phyloP scores from a whole-genome alignment of 2,329 filamentous ascomycete genomes.

The Microdochium bolleyi region DNA sequence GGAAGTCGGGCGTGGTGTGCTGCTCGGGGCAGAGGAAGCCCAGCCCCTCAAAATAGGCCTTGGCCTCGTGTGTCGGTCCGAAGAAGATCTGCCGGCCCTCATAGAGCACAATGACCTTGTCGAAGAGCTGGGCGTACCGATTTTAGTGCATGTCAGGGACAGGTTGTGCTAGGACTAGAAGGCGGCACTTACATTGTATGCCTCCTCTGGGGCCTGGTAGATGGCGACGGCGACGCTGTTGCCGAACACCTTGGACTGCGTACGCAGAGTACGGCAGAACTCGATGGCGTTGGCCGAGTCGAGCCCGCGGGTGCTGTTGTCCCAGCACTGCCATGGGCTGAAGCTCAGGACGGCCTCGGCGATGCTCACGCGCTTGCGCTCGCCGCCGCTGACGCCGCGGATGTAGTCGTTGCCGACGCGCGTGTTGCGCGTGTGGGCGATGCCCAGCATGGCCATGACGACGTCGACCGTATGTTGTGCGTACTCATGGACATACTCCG shows the following conservation, averaged over 20 bases:
- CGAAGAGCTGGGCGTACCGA: too few species aligned
- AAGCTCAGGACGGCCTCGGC: constrained; percentile 53
- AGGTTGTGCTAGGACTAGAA: constrained; percentile 16
- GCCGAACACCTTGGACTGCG: constrained; percentile 54
- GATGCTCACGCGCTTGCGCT: constrained; percentile 62
- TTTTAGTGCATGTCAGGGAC: too few species aligned
- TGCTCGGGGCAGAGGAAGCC: constrained; percentile 48
- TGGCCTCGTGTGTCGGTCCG: constrained; percentile 48
- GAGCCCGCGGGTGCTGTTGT: constrained; percentile 58
- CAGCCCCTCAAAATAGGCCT: constrained; percentile 55
- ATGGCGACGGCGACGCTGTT: constrained; percentile 55
- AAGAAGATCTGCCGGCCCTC: constrained; percentile 39
- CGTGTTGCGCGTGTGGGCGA: constrained; percentile 54
- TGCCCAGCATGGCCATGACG: constrained; percentile 52
- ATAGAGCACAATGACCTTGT: not conserved
- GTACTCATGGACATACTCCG: too few species aligned
- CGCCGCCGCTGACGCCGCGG: constrained; percentile 60
- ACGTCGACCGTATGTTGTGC: constrained; percentile 19
- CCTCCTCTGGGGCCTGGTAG: constrained; percentile 63
- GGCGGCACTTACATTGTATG: constrained; percentile 65
- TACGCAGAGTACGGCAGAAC: constrained; percentile 47
- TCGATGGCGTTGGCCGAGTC: constrained; percentile 57
- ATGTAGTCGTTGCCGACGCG: constrained; percentile 61
- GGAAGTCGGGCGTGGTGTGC: constrained; percentile 57
- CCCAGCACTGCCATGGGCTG: constrained; percentile 59